These are phyloP conservation scores for Penicillium sp. DNA, from an alignment of 2,329 filamentous ascomycete species.

Conservation along the genomic window DNA sequence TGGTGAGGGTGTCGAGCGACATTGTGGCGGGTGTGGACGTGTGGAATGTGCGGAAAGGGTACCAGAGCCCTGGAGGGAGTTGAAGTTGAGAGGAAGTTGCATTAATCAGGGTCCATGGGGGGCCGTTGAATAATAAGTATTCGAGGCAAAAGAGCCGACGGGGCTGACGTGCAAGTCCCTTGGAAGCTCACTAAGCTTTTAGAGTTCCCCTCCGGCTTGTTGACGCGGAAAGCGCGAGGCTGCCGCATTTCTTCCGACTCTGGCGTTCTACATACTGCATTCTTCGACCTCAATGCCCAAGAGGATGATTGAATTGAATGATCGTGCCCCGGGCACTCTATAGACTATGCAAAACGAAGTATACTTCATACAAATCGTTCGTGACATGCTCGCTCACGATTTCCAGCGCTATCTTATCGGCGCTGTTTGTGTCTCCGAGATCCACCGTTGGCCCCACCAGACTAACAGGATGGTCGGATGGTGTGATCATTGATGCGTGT, in stretches of 20 bases:
- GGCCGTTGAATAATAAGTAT: background rate
- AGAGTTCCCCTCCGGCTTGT: background rate
- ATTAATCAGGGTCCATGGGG: background rate
- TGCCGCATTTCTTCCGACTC: background rate
- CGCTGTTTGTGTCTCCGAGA: slow-evolving; percentile 4
- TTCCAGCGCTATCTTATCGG: background rate
- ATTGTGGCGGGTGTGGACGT: background rate
- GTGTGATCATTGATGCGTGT: background rate
- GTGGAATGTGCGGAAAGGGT: background rate
- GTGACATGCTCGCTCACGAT: background rate
- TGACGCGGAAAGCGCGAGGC: background rate
- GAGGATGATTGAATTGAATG: background rate
- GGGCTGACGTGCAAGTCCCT: background rate
- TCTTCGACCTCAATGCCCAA: no score
- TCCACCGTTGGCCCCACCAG: slow-evolving; percentile 14
- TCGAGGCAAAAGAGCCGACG: background rate
- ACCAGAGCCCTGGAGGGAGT: background rate
- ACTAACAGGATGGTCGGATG: background rate
- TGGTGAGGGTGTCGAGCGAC: slow-evolving; percentile 3
- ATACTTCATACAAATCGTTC: background rate
- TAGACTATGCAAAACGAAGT: background rate
- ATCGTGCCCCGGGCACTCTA: no score
- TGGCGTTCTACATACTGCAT: background rate
- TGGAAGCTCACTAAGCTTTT: background rate
- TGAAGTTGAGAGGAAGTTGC: background rate